Evolutionary conservation across 108 stramenopile genomes (phyloP), one percentile per base, ranked within the genome.

Genomic region (Cyclotella baltica): DNA sequence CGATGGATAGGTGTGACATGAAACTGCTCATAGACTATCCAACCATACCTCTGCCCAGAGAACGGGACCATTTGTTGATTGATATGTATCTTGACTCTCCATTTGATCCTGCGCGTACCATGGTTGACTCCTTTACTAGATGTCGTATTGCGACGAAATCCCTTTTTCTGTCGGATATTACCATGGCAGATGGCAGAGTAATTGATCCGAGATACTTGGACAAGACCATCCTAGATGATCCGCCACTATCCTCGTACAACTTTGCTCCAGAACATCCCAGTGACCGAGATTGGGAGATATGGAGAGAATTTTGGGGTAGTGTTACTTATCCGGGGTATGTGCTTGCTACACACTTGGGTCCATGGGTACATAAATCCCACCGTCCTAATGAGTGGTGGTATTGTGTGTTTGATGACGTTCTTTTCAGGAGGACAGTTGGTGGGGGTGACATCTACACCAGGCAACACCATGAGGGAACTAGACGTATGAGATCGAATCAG

Each of bases 111-210:
- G 29, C 33, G 25, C 15, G 23, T 30, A 50, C 20, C 22, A 62
- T 1, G 10, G 47, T 6, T 0, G 5, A n/a, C 1, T 29, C 28
- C 0, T 46, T 27, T 0, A 65, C 52, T 35, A 0, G 74, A 3
- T 57, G 56, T 5, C 46, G 74, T 20, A 53, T 66, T 9, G 27
- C 13, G 3, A 20, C 9, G n/a, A 34, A 53, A 22, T 23, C 63
- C 11, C 27, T 75, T 3, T 75, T 75, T 30, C 50, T 75, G 0
- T 75, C 64, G 8, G 51, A 57, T 30, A 34, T 65, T 15, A 53
- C 50, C 25, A 65, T 50, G 8, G 51, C 74, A 31, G 33, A 37
- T 36, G 74, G 74, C 27, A 13, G 29, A 3, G 5, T 2, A 25
- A 30, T 62, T 27, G 59, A 62, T 37, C 18, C 4, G 4, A 18